These are phyloP conservation scores for Infundibulicybe gibba DNA, from an alignment of 768 basidiomycete species.

Conservation along the genomic window DNA sequence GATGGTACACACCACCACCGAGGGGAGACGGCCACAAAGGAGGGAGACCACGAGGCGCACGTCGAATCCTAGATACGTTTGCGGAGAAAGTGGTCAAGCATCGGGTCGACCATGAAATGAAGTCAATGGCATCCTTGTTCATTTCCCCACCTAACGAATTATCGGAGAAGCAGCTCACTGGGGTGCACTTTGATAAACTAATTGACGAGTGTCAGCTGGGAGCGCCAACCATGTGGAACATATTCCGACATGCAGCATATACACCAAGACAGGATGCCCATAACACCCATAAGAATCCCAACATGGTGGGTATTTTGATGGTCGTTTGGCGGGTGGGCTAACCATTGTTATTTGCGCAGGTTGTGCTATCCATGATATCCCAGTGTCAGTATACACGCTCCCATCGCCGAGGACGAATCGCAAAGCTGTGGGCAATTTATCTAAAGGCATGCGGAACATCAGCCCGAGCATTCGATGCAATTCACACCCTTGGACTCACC, in stretches of 20 bases:
- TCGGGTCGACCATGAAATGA: constrained; percentile 10
- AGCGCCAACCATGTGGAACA: constrained; percentile 8
- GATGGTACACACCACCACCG: constrained; percentile 16
- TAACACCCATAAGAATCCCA: constrained; percentile 11
- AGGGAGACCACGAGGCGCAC: constrained; percentile 1
- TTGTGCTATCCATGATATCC: background rate
- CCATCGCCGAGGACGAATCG: constrained; percentile 3
- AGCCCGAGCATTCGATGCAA: too few relatives aligned
- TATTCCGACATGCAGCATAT: constrained; percentile 4
- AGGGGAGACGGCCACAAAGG: constrained; percentile 3
- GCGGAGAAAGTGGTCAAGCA: constrained; percentile 4
- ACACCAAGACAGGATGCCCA: constrained; percentile 4
- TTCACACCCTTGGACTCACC: too few relatives aligned
- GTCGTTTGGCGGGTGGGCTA: background rate
- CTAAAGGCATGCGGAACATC: constrained; percentile 14
- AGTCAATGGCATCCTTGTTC: constrained; percentile 2
- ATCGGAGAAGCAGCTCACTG: constrained; percentile 6
- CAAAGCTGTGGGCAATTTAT: constrained; percentile 15
- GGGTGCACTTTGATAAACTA: constrained; percentile 8
- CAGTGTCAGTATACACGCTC: constrained; percentile 12
- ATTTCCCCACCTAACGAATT: constrained; percentile 10
- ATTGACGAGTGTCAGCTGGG: constrained; percentile 1
- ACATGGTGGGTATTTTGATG: constrained; percentile 6
- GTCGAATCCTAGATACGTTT: constrained; percentile 7
- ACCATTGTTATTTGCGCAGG: background rate